phyloP scores from a whole-genome alignment of 257 asterid genomes.

The Anisodus tanguticus region DNA sequence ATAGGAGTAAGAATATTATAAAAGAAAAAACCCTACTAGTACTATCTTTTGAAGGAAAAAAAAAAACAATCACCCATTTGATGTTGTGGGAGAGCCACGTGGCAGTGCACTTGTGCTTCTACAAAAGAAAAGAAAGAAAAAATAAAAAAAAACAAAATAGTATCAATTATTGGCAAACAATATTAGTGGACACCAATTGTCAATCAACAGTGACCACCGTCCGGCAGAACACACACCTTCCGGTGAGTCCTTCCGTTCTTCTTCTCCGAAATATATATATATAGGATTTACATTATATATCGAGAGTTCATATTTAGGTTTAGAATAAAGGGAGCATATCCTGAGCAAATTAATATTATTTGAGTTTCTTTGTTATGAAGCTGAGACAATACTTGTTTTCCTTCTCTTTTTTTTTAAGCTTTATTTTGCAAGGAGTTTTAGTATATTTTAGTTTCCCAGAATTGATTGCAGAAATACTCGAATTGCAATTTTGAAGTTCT shows the following conservation, averaged over 20 bases:
- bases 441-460: not conserved
- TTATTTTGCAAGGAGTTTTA: not conserved
- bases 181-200: constrained; percentile 10
- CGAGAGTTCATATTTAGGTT: not conserved
- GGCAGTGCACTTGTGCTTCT: not conserved
- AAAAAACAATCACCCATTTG: not conserved
- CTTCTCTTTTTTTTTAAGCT: not conserved
- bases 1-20: too few species aligned
- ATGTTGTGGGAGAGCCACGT: not conserved
- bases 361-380: not conserved
- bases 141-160: not conserved
- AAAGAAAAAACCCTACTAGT: too few species aligned
- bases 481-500: constrained; percentile 11
- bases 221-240: not conserved
- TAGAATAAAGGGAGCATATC: not conserved
- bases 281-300: not conserved
- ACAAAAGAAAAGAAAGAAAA: not conserved
- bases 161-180: too few species aligned
- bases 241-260: not conserved
- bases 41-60: too few species aligned
- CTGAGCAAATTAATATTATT: not conserved
- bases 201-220: not conserved
- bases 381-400: not conserved
- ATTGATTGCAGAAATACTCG: not conserved
- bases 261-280: not conserved